These are phyloP conservation scores for Metarhizium humberi DNA, from an alignment of 2,329 filamentous ascomycete species.

Conservation along the genomic window DNA sequence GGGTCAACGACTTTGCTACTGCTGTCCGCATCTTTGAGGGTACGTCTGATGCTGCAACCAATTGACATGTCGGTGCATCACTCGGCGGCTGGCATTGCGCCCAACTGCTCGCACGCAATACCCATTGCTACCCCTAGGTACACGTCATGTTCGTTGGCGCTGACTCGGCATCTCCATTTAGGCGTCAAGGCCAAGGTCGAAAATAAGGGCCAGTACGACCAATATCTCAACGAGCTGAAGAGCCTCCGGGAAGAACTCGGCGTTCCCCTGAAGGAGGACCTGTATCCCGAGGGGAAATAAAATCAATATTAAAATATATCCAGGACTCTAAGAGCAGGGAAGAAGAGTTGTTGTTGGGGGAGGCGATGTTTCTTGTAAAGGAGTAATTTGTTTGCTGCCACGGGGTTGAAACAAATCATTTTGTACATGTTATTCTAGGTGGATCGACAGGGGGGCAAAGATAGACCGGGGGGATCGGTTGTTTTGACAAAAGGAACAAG, in stretches of 20 bases:
- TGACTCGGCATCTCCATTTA: constrained; percentile 25
- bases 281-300: constrained; percentile 64
- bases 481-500: constrained; percentile 19
- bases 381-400: constrained; percentile 1
- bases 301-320: constrained; percentile 10
- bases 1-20: constrained; percentile 97
- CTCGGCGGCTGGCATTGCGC: neutral
- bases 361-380: neutral
- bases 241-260: constrained; percentile 88
- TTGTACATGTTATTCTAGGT: constrained; percentile 29
- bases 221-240: constrained; percentile 92
- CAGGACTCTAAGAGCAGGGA: neutral
- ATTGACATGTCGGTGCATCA: neutral
- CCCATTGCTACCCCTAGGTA: neutral
- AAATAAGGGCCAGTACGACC: constrained; percentile 94
- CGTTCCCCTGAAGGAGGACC: constrained; percentile 80
- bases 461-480: constrained; percentile 7
- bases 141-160: neutral
- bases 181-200: constrained; percentile 99
- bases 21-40: constrained; percentile 98
- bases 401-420: constrained; percentile 10
- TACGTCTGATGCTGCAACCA: constrained; percentile 38
- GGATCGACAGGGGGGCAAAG: constrained; percentile 16
- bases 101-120: neutral
- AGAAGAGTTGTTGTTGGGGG: neutral